A percentile compares a stretch with the other conserved stretches of the same genome.
Conservation (phyloP, 1,139 yeast species). For the Zygoascus meyerae region DNA sequence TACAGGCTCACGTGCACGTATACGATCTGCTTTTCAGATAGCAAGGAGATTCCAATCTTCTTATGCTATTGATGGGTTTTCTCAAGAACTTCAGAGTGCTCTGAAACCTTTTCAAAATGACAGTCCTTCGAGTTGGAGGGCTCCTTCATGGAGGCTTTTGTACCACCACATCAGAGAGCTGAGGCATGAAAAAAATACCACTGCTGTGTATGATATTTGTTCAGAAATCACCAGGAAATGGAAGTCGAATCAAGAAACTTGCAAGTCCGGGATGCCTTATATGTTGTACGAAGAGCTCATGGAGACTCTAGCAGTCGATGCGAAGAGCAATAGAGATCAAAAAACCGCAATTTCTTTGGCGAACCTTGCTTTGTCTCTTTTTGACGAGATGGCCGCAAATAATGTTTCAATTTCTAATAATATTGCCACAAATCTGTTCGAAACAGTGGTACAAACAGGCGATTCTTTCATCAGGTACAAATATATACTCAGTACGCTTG, state of each 20-base stretch:
- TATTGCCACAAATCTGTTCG: slow-evolving; percentile 13
- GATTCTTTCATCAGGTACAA: slow-evolving; percentile 15
- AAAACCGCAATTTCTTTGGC: slow-evolving; percentile 6
- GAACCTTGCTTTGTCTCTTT: slow-evolving; percentile 12
- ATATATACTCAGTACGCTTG: slow-evolving; percentile 6
- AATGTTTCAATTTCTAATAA: slow-evolving; percentile 10
- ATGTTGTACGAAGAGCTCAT: slow-evolving; percentile 6
- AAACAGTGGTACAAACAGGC: slow-evolving; percentile 14
- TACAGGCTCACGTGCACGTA: too few species aligned
- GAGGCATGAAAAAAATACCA: neutral
- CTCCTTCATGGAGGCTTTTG: slow-evolving; percentile 3
- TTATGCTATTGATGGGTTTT: neutral
- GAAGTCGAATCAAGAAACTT: neutral
- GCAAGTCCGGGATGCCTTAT: slow-evolving; percentile 2
- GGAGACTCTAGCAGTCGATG: slow-evolving; percentile 8
- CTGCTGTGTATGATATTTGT: slow-evolving; percentile 4
- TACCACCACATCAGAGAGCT: slow-evolving; percentile 6
- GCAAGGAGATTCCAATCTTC: neutral
- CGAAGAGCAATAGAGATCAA: neutral
- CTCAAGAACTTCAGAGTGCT: slow-evolving; percentile 1
- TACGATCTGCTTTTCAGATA: too few species aligned
- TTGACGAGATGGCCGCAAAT: slow-evolving; percentile 11
- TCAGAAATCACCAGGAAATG: slow-evolving; percentile 1
- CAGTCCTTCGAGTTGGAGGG: neutral
- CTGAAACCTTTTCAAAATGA: slow-evolving; percentile 3